Base-by-base conservation (phyloP, 2,329 filamentous ascomycete genomes). In the Cytospora paraplurivora region DNA sequence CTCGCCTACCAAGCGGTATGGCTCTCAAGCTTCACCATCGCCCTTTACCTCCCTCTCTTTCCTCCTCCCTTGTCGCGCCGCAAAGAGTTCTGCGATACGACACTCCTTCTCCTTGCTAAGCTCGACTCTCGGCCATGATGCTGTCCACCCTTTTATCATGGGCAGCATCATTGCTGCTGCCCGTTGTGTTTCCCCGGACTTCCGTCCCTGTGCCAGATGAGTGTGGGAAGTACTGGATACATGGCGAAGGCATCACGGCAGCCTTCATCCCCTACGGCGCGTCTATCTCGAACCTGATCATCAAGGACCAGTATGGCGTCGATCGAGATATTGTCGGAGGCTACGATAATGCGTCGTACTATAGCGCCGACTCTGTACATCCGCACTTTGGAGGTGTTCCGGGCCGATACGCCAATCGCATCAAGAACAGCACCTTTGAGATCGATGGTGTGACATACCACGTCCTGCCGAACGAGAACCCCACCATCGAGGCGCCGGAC, bases 361-460 rank as follows among this genome's bases (percentile, higher is more conserved):
- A 93, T 76, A 76, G 75, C 64, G 73, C 85, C 56, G 88, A 91
- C 74, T 76, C 76, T 64, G 78, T 83, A 66, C 90, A 93, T 74
- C 86, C 85, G 57, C 89, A 92, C 79, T 87, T 90, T 68, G 90
- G 89, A 64, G 80, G 86, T 69, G 86, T 93, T 0, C 89, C 89
- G 0, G 90, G 89, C 54, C 87, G 90, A 62, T 93, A 93, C 73
- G 90, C 90, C 64, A 93, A 93, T 75, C 87, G 90, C 68, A 93
- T 93, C 79, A 87, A 86, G 80, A 92, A 93, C 79, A 88, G 85
- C 74, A 88, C 83, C 7, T 92, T 92, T 71, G 81, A 78, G 64
- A 85, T 92, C 63, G 88, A 91, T 68, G 88, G 87, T 59, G 75
- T 77, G 60, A 77, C 74, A 4, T 91, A 85, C 74, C 75, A 88